A percentile compares a stretch with the other conserved stretches of the same genome.
phyloP scores from a whole-genome alignment of 1,139 yeast genomes.

The Hyphopichia fennica region DNA sequence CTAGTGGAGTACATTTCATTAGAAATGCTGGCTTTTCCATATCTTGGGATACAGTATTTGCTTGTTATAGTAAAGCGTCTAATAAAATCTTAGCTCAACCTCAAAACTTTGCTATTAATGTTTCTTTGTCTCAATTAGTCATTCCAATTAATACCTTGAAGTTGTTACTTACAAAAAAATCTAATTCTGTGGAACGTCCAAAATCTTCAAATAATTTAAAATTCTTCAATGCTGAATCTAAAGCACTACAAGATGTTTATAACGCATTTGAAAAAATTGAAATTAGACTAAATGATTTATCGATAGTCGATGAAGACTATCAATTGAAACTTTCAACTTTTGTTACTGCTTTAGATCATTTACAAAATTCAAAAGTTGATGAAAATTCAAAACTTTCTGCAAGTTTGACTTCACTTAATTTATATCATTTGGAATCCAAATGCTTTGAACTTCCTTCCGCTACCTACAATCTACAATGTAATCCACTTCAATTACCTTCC shows the following conservation, averaged over 20 bases:
- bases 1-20: slow-evolving; percentile 17
- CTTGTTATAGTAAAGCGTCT: slow-evolving; percentile 18
- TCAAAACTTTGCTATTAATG: slow-evolving; percentile 16
- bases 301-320: slow-evolving; percentile 19
- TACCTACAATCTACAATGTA: slow-evolving; percentile 21
- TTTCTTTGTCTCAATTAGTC: slow-evolving; percentile 19
- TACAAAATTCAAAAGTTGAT: slow-evolving; percentile 7
- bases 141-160: neutral
- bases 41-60: slow-evolving; percentile 23
- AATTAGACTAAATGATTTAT: slow-evolving; percentile 33
- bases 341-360: slow-evolving; percentile 13
- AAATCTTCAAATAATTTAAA: neutral
- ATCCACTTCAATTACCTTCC: slow-evolving; percentile 16
- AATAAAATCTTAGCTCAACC: slow-evolving; percentile 11
- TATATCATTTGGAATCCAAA: slow-evolving; percentile 29
- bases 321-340: slow-evolving; percentile 21
- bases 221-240: too few species aligned
- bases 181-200: neutral
- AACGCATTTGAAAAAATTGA: slow-evolving; percentile 1
- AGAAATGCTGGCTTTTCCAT: slow-evolving; percentile 33
- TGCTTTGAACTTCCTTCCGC: slow-evolving; percentile 41
- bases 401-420: slow-evolving; percentile 26
- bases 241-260: too few species aligned
- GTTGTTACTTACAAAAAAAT: neutral
- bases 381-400: slow-evolving; percentile 10